These are phyloP conservation scores for Fagus crenata DNA, from an alignment of 306 rosid species.

Conservation along the genomic window DNA sequence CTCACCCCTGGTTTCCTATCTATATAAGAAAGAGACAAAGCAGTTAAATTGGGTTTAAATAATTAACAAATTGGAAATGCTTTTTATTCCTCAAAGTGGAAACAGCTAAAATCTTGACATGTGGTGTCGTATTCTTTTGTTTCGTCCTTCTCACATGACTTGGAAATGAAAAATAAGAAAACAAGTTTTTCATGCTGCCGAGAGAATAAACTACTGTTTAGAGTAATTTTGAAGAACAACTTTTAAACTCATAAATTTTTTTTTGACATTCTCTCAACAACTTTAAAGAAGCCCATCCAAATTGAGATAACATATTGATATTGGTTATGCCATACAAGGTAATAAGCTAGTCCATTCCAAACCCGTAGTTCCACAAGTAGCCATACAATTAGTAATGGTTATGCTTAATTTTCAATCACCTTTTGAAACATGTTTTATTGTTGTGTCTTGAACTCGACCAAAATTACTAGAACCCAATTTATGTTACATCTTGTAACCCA, in stretches of 20 bases:
- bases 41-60: constrained; percentile 21
- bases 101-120: neutral
- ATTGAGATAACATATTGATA: neutral
- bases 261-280: neutral
- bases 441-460: no score
- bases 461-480: no score
- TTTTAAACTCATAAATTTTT: neutral
- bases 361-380: neutral
- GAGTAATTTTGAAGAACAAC: neutral
- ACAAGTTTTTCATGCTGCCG: no score
- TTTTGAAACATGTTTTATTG: no score
- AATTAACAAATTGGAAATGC: neutral
- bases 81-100: neutral
- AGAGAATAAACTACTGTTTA: neutral
- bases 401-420: neutral
- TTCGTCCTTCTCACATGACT: constrained; percentile 1
- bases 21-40: constrained; percentile 23
- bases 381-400: neutral
- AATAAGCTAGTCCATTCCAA: neutral
- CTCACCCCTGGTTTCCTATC: constrained; percentile 24
- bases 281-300: neutral
- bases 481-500: no score
- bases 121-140: neutral
- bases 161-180: no score
- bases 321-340: neutral